Evolutionary conservation across 2,329 filamentous ascomycete species (phyloP), one percentile per base, ranked within the genome.

Genomic region (Esteya vermicola): DNA sequence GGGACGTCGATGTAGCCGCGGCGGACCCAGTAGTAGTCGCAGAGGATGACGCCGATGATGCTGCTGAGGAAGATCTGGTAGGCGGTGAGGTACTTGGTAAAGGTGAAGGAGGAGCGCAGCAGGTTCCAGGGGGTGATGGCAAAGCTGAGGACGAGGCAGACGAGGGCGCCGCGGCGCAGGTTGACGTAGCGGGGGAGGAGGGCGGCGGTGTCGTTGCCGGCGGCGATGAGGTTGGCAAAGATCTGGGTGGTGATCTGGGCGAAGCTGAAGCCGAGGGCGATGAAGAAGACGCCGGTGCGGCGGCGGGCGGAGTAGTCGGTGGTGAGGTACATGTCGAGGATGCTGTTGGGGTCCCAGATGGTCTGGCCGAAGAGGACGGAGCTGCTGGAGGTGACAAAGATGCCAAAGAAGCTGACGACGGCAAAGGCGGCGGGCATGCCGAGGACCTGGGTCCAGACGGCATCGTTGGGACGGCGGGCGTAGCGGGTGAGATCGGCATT

Each of bases 61-160:
- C 82, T 85, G 43, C 82, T 88, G n/a, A 95, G 70, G 61, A 95
- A 95, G 42, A 95, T 85, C 4, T 82, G 86, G 64, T 94, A 94
- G 1, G 88, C 81, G 1, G 83, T 91, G 1, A 95, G 75, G 54
- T 94, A 94, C 4, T 84, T 93, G 1, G 84, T 91, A 63, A 94
- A 94, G 59, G 80, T 78, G 64, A 89, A 93, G 33, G 75, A 74
- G 33, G 66, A 65, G 2, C 71, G 76, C 9, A 93, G 72, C 0
- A 94, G 70, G 44, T 83, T 82, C 73, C 79, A 89, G 0, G 88
- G 88, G 55, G 84, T 91, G 74, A 94, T 93, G 46, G 77, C 81
- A 12, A 94, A 66, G 40, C 85, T 85, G 41, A 93, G 65, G 1
- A 69, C 57, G 0, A 86, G 86, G 53, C 85, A 93, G 46, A 94